A percentile compares a stretch with the other conserved stretches of the same genome.
Conservation (phyloP, 2,329 filamentous ascomycete species). For the Capronia epimyces region DNA sequence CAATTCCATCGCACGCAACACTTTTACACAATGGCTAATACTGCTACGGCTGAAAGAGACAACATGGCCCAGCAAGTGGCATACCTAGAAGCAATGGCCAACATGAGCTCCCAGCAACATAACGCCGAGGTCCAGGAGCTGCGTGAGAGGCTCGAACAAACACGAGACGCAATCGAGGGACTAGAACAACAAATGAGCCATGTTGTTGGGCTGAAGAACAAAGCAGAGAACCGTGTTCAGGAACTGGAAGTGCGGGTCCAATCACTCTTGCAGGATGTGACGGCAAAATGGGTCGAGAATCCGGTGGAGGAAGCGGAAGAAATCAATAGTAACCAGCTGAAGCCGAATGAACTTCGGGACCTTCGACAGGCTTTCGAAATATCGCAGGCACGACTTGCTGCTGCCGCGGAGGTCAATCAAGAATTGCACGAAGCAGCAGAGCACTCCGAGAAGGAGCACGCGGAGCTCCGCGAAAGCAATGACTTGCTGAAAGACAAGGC, state of each 20-base stretch:
- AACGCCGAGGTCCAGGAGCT: background rate
- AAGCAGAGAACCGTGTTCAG: background rate
- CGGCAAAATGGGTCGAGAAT: conserved; percentile 3
- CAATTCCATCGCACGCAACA: background rate
- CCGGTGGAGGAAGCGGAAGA: background rate
- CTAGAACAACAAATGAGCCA: conserved; percentile 3
- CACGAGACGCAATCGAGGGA: background rate
- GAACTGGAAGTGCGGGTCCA: background rate
- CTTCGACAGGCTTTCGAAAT: conserved; percentile 8
- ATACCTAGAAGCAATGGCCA: background rate
- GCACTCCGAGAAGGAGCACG: background rate
- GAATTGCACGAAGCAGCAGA: background rate
- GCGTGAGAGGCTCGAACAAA: conserved; percentile 1
- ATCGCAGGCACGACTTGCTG: conserved; percentile 1
- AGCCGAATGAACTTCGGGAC: conserved; percentile 10
- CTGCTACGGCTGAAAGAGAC: background rate
- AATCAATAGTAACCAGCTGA: background rate
- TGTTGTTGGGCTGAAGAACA: conserved; percentile 1
- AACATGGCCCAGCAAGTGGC: background rate
- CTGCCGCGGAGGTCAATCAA: conserved; percentile 1
- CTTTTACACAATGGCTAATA: background rate
- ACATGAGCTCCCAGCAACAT: background rate
- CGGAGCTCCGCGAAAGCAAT: background rate
- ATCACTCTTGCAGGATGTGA: background rate
- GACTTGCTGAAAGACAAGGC: conserved; percentile 1